Evolutionary conservation across 192 early-diverging fungal genomes (phyloP), one percentile per base, ranked within the genome.

Genomic region (Entomortierella beljakovae): DNA sequence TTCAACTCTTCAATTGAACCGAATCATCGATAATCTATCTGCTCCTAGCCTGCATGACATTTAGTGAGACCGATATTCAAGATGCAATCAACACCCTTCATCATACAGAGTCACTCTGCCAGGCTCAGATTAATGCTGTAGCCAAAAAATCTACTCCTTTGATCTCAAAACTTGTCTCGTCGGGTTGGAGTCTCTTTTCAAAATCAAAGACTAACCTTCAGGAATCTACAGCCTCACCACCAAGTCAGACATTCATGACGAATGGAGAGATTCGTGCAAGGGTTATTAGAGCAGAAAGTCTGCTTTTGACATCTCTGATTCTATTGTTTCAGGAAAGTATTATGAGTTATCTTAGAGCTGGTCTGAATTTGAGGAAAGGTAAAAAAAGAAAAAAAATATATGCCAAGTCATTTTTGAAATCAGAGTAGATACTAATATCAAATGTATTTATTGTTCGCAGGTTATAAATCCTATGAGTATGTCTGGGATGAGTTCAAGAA

Each of bases 351-450:
- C 75, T 86, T 11, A 88, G 86, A 54, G 74, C 69, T 4, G 87
- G 85, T 23, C 42, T 88, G n/a, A 88, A 88, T 61, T 53, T 88
- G 28, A 67, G 86, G 37, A 70, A 82, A 83, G 86, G 86, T 88
- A 84, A 48, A 20, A 22, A 51, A 22, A 65, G 23, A 34, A 9
- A 9, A 13, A 20, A 0, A 29, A 28, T 11, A 22, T 7, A 16
- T 3, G 35, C 5, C 42, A 61, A 6, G 0, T 18, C n/a, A 33
- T 25, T 50, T 51, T 9, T 11, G 34, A 38, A 22, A 26, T 26
- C 35, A 42, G 38, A 2, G 23, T 23, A 43, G 42, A 43, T 18
- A 13, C 42, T 13, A 18, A 43, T 9, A 43, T 18, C 51, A 10
- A 23, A 35, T 38, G 15, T 11, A 40, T n/a, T 29, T 10, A 29